phyloP scores from a whole-genome alignment of 177 flowering plant species.

The Vitis hybrid region DNA sequence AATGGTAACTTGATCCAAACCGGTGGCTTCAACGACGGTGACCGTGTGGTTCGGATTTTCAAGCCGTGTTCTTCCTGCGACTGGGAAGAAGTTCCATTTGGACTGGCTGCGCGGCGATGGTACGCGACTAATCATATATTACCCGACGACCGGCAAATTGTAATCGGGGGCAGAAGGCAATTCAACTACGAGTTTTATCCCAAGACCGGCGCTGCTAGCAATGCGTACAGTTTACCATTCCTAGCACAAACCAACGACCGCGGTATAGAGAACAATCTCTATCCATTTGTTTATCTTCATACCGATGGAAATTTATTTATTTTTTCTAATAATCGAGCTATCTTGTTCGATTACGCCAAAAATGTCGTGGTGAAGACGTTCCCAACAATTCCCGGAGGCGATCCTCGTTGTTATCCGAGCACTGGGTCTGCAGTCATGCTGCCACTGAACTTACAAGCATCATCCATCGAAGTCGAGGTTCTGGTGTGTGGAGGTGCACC shows the following conservation, averaged over 20 bases:
- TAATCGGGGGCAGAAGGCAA: conserved; percentile 63
- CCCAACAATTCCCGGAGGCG: conserved; percentile 64
- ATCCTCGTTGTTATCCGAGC: conserved; percentile 71
- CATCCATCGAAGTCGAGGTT: conserved; percentile 46
- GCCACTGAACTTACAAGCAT: conserved; percentile 35
- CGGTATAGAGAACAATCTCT: conserved; percentile 59
- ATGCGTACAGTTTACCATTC: conserved; percentile 33
- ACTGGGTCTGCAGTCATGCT: conserved; percentile 74
- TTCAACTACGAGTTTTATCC: conserved; percentile 78
- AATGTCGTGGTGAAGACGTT: conserved; percentile 41
- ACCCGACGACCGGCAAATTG: conserved; percentile 56
- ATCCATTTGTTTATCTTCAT: conserved; percentile 65
- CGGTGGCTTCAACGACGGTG: conserved; percentile 73
- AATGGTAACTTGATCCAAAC: conserved; percentile 66
- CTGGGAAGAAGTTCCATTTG: conserved; percentile 50
- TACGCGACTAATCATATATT: conserved; percentile 67
- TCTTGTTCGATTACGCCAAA: conserved; percentile 47
- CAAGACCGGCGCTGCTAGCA: conserved; percentile 19
- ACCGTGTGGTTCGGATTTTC: conserved; percentile 36
- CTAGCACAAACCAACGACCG: conserved; percentile 45
- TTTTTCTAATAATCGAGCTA: conserved; percentile 66
- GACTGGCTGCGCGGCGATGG: conserved; percentile 51
- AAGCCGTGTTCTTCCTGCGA: conserved; percentile 52
- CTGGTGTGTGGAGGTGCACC: conserved; percentile 84
- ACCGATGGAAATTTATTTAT: conserved; percentile 65